These are phyloP conservation scores for Globisporangium parvum DNA, from an alignment of 352 stramenopile genomes.

Conservation along the genomic window DNA sequence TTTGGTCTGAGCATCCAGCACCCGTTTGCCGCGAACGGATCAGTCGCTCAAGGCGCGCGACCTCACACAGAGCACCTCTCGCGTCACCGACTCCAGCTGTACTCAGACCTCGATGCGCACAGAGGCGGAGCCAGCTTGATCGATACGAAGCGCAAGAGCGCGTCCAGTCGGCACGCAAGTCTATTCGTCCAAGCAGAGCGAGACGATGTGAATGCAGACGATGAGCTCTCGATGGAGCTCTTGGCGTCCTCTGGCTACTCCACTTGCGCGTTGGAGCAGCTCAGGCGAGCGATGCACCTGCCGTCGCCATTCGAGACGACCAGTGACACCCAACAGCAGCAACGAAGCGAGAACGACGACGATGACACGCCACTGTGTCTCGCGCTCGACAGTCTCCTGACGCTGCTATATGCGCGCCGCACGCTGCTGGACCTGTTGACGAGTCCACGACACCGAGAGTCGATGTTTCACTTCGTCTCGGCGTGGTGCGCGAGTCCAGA, in stretches of 20 bases:
- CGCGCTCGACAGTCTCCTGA: slow-evolving; percentile 20
- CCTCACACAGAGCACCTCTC: slow-evolving; percentile 8
- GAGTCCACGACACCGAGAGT: not conserved
- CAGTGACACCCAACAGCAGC: not conserved
- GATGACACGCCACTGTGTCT: slow-evolving; percentile 23
- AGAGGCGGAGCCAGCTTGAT: not conserved
- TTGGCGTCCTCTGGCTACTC: not conserved
- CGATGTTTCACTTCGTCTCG: slow-evolving; percentile 15
- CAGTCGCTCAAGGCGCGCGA: not conserved
- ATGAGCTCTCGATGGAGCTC: slow-evolving; percentile 3
- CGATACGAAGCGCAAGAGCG: not conserved
- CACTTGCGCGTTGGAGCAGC: not conserved
- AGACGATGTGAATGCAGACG: slow-evolving; percentile 6
- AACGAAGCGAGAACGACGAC: slow-evolving; percentile 7
- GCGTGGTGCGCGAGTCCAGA: slow-evolving; percentile 15
- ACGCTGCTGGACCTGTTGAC: slow-evolving; percentile 22
- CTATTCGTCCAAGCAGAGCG: slow-evolving; percentile 17
- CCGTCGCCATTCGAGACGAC: not conserved
- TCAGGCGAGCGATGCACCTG: not conserved
- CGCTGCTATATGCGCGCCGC: slow-evolving; percentile 26
- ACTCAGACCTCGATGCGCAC: not conserved
- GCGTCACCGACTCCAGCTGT: slow-evolving; percentile 3
- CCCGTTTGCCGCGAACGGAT: not conserved
- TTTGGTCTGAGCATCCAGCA: not conserved
- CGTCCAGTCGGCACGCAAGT: not conserved